Base-by-base conservation (phyloP, 2,329 filamentous ascomycete species). In the Arthrobotrys conoides region DNA sequence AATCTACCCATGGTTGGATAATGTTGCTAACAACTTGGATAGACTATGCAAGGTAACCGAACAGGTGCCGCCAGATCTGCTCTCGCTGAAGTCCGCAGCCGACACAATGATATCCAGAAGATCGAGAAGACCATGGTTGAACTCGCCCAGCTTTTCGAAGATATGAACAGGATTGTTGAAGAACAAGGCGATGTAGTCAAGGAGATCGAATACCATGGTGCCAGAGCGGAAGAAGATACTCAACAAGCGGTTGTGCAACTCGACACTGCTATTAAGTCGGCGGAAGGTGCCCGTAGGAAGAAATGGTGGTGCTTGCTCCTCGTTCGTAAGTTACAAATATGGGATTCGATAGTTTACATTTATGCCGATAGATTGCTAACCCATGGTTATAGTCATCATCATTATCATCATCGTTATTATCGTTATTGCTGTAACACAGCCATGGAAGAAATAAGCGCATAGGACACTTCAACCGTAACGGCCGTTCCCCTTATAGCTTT, bases 101-200 rank as follows among this genome's bases (percentile, higher is more conserved):
- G 96, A 81, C 94, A 97, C 84, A 90, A 90, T 66, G 94, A 93
- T 49, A 92, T 99, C 81, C 90, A 94, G 85, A 95, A 96, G 88
- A 97, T 98, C 83, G 94, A 97, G 86, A 88, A 89, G 83, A 92
- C 96, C 84, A 92, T 98, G 89, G 90, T 93, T 10, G 92, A 97
- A 85, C 87, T 99, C 71, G 90, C 92, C 5, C 90, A 96, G 85
- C 87, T 98, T 69, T 97, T 97, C 89, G 90, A 94, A 83, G 92
- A 97, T 81, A 91, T 98, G 86, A 93, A 97, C 81, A 90, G 91
- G 36, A 87, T 97, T 63, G 91, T 98, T 78, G 88, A 94, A 41
- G 91, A 97, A 86, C 95, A 98, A 85, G 94, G 97, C 82, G 90
- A 89, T 16, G 88, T 91, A 33, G 90, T 98, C 41, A 87, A 88